Base-by-base conservation (phyloP, 441 rosid genomes). In the Corymbia calophylla region DNA sequence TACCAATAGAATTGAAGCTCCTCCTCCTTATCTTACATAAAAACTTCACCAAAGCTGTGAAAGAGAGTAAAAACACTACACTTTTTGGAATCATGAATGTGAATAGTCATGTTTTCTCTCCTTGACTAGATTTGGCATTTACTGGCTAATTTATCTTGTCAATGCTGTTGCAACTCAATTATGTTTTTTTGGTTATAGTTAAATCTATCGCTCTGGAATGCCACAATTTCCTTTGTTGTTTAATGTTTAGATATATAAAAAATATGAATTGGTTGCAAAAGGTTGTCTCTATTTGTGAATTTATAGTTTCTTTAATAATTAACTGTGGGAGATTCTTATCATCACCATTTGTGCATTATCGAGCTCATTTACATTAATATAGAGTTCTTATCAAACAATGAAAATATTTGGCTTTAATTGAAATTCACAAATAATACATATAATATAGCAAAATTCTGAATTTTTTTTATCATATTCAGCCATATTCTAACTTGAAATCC, bases 41-140 rank as follows among this genome's bases (percentile, higher is more conserved):
- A 21, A 44, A 14, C n/a, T 44, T 77, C 10, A 39, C 5, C 1
- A 6, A 11, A 25, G n/a, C 1, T 0, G 10, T 2, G 14, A 58
- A 39, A 39, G 29, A 11, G 9, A 77, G 18, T 23, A 5, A 77
- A 39, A 77, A 12, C 17, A 44, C 18, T 23, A 21, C 12, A 44
- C 17, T 3, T 66, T 66, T 77, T 0, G 5, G 4, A 77, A 77
- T 39, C 1, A 13, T 0, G 5, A 6, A 39, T 3, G 14, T 77
- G 1, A 39, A 47, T 25, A 25, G n/a, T 77, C 47, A 77, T 44
- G 51, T 0, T 77, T 73, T 77, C 84, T 77, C 17, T 77, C n/a
- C 7, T n/a, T 8, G 13, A 23, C 5, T 39, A 23, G 17, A 23
- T 77, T 77, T 2, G 18, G n/a, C 51, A 77, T 77, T 23, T 1